These are phyloP conservation scores for Calocera viscosa DNA, from an alignment of 768 basidiomycete species.

Conservation along the genomic window DNA sequence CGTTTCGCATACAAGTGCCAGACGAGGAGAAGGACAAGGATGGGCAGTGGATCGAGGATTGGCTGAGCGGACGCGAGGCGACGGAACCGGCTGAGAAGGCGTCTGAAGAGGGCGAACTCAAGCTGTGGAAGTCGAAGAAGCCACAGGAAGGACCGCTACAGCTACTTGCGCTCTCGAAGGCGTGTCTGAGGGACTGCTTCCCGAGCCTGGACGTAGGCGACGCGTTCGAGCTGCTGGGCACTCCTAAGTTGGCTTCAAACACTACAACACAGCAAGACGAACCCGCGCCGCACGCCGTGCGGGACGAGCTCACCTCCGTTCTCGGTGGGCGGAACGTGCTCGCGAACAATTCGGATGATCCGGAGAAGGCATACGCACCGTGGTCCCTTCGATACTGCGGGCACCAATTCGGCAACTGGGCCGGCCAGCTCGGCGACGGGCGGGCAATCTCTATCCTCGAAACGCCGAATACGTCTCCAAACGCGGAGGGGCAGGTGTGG, in stretches of 20 bases:
- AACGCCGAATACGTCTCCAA: constrained; percentile 19
- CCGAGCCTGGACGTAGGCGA: constrained; percentile 83
- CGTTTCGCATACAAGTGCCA: constrained; percentile 55
- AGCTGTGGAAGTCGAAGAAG: constrained; percentile 25
- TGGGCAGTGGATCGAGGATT: constrained; percentile 56
- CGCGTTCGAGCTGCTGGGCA: constrained; percentile 53
- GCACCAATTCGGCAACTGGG: constrained; percentile 80
- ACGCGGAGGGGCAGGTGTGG: constrained; percentile 27
- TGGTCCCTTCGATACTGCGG: constrained; percentile 89
- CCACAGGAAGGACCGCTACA: constrained; percentile 14
- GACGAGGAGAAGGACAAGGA: constrained; percentile 42
- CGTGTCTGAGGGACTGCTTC: constrained; percentile 58
- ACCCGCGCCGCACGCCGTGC: constrained; percentile 27
- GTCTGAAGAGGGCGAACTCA: constrained; percentile 39
- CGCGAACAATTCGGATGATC: constrained; percentile 31
- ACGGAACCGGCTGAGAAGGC: constrained; percentile 38
- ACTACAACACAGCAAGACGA: constrained; percentile 23
- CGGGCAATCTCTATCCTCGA: constrained; percentile 76
- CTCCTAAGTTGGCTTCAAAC: constrained; percentile 35
- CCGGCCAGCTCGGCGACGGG: constrained; percentile 92
- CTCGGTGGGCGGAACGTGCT: constrained; percentile 66
- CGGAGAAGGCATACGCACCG: constrained; percentile 43
- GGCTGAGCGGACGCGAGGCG: constrained; percentile 54
- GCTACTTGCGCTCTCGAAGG: constrained; percentile 62
- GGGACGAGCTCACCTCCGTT: constrained; percentile 67